phyloP scores from a whole-genome alignment of 163 green algal genomes.

The Scenedesmus sp. region DNA sequence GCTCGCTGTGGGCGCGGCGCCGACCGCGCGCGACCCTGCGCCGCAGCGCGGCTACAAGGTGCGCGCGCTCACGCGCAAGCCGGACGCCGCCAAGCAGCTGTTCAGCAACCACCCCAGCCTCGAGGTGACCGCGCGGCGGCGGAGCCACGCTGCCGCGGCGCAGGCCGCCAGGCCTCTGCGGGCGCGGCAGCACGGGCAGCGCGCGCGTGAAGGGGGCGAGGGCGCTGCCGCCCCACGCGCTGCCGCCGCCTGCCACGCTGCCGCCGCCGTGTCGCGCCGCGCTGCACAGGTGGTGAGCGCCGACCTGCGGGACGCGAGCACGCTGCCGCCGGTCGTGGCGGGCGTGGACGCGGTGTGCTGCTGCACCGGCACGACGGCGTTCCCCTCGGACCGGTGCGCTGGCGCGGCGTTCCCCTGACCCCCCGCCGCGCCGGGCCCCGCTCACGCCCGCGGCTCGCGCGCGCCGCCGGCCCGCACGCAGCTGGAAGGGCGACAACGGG shows the following conservation, averaged over 20 bases:
- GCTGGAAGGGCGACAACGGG: constrained; percentile 91
- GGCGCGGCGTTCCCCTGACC: background rate
- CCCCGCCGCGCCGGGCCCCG: too few relatives aligned
- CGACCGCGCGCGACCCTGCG: background rate
- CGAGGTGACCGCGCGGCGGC: constrained; percentile 39
- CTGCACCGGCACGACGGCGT: constrained; percentile 93
- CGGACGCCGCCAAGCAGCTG: constrained; percentile 59
- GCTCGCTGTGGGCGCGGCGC: background rate
- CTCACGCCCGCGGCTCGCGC: too few relatives aligned
- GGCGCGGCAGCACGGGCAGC: background rate
- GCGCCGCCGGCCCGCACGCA: too few relatives aligned
- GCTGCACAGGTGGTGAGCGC: constrained; percentile 61
- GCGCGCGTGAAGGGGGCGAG: too few relatives aligned
- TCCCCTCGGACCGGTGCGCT: constrained; percentile 83
- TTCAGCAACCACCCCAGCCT: constrained; percentile 62
- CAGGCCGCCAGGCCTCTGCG: background rate
- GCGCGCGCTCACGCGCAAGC: constrained; percentile 64
- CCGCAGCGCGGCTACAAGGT: constrained; percentile 78
- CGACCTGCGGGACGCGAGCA: constrained; percentile 68
- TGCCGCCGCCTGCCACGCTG: too few relatives aligned
- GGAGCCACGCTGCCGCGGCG: background rate
- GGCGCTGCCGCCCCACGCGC: too few relatives aligned
- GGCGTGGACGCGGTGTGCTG: constrained; percentile 83
- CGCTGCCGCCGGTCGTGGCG: constrained; percentile 54
- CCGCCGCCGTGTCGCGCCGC: background rate